A percentile compares a stretch with the other conserved stretches of the same genome.
phyloP scores from a whole-genome alignment of 2,329 filamentous ascomycete species.

The Bertia moriformis region DNA sequence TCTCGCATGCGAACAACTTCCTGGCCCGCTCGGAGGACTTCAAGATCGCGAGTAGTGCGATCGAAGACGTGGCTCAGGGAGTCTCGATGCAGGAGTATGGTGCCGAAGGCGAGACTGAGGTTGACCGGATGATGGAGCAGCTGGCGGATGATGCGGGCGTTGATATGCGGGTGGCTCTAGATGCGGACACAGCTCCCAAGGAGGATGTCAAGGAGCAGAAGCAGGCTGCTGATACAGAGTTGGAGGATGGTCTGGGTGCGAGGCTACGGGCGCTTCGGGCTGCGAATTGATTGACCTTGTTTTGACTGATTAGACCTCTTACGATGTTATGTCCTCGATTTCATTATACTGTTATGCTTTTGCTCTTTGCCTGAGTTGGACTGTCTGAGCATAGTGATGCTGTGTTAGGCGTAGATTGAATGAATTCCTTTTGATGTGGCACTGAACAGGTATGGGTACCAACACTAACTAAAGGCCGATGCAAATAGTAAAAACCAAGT shows the following conservation, averaged over 20 bases:
- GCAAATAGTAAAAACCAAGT: no score
- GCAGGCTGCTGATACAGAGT: slow-evolving; percentile 12
- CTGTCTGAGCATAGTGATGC: no score
- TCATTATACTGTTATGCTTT: no score
- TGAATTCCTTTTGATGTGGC: no score
- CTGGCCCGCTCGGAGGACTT: slow-evolving; percentile 22
- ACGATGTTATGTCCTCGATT: no score
- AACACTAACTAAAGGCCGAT: no score
- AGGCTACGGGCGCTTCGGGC: slow-evolving; percentile 21
- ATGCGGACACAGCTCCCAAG: slow-evolving; percentile 19
- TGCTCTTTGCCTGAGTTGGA: no score
- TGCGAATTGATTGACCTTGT: slow-evolving; percentile 8
- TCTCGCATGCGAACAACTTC: slow-evolving; percentile 24
- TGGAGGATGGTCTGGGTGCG: slow-evolving; percentile 23
- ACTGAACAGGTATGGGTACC: no score
- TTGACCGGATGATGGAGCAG: slow-evolving; percentile 25
- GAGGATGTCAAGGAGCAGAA: slow-evolving; percentile 20
- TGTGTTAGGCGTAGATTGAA: no score
- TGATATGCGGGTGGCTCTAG: slow-evolving; percentile 20
- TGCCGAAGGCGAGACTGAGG: slow-evolving; percentile 22
- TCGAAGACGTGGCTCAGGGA: slow-evolving; percentile 22
- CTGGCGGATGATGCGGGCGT: slow-evolving; percentile 25
- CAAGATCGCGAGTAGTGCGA: slow-evolving; percentile 22
- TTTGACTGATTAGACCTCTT: no score
- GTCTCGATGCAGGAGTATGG: slow-evolving; percentile 25